Base-by-base conservation (phyloP, 805 yeast species). In the Starmerella davenportii region DNA sequence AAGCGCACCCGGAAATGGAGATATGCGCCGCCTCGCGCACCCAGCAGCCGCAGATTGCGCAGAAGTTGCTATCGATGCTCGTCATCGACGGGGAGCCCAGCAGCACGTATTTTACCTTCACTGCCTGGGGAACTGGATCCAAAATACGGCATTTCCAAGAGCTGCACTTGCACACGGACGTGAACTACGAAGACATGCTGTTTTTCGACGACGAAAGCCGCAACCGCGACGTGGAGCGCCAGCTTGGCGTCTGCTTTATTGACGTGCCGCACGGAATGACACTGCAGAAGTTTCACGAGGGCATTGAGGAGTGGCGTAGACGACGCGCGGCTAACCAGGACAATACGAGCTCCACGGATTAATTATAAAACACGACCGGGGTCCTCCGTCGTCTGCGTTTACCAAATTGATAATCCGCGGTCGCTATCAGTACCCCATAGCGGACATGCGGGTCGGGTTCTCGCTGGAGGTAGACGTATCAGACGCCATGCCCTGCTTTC, bases 21-120 rank as follows among this genome's bases (percentile, higher is more conserved):
- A 65, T 79, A 1, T 66, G 76, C 21, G 73, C 76, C 3, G 94
- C 94, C 0, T 76, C 87, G 20, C 63, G 93, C 47, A 82, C 95
- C 0, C 70, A 71, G 43, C 70, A 81, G 1, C 93, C 93, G 0
- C 63, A 68, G n/a, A 43, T 77, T n/a, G 94, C 94, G 2, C 63
- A 64, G 45, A 69, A 72, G 38, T 56, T 82, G 51, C 57, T 81
- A 38, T 60, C 65, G 7, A 54, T 65, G 40, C 63, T 78, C 27
- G 62, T 66, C 28, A 57, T 81, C 1, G 66, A 67, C 32, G 68
- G 63, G n/a, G 61, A 58, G 33, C 74, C 77, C 1, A 63, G 73
- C n/a, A 55, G 61, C 15, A 50, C 61, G 11, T 63, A 60, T 36
- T 75, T 81, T 45, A 73, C 70, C 20, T 40, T 40, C 38, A 41